These are phyloP conservation scores for Ziziphus jujuba DNA, from an alignment of 306 rosid species.

Conservation along the genomic window DNA sequence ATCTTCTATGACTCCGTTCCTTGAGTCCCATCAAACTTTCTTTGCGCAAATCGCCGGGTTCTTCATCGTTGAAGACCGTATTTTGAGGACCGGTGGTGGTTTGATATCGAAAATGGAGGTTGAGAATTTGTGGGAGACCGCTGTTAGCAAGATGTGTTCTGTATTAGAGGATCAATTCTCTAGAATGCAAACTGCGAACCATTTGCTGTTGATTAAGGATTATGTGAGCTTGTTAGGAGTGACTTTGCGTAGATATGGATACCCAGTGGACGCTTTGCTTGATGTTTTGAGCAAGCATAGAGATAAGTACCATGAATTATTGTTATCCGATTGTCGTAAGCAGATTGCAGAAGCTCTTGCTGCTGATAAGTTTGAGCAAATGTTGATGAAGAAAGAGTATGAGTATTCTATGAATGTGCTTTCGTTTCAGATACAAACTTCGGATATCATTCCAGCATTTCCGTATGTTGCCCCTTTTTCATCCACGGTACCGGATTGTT, in stretches of 20 bases:
- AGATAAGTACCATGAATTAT: conserved; percentile 95
- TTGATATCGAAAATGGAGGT: conserved; percentile 90
- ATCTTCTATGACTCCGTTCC: conserved; percentile 97
- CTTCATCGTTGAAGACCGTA: conserved; percentile 90
- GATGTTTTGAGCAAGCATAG: conserved; percentile 98
- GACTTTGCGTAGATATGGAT: conserved; percentile 85
- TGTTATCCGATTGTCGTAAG: conserved; percentile 86
- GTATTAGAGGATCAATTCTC: conserved; percentile 99
- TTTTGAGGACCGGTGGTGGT: conserved; percentile 89
- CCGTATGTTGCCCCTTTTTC: conserved; percentile 93
- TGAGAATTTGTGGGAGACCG: conserved; percentile 97
- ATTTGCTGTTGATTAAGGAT: conserved; percentile 86
- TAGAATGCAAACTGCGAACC: conserved; percentile 98
- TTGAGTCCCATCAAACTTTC: conserved; percentile 96
- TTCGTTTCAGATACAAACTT: conserved; percentile 88
- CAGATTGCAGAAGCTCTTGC: conserved; percentile 83
- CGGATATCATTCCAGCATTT: conserved; percentile 85
- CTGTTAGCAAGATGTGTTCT: conserved; percentile 96
- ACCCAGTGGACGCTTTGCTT: conserved; percentile 85
- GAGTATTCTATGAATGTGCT: conserved; percentile 98
- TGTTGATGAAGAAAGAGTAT: conserved; percentile 97
- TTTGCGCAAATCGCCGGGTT: conserved; percentile 97
- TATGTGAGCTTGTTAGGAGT: conserved; percentile 94
- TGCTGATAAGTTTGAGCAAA: conserved; percentile 92
- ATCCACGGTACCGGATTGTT: conserved; percentile 92